Evolutionary conservation across 768 basidiomycete species (phyloP).

Genomic region (Psilocybe azurescens): DNA sequence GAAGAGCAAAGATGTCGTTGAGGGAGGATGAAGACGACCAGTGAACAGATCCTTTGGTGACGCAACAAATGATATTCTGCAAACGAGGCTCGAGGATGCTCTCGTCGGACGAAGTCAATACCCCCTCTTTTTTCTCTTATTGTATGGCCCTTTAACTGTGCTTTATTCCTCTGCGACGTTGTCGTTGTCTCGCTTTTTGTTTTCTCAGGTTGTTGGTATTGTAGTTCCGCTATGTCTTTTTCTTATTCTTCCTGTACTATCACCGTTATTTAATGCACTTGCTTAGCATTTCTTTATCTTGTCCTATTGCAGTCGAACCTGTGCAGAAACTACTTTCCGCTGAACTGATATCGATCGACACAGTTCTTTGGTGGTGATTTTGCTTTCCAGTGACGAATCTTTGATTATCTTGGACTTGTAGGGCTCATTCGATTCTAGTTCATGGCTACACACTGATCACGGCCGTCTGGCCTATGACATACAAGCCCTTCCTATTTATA

Average conservation of each 20-base stretch:
- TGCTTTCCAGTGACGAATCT: too few species aligned
- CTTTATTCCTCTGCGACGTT: background rate
- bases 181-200: background rate
- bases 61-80: background rate
- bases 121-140: background rate
- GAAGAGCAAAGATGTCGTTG: slow-evolving; percentile 55
- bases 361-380: too few species aligned
- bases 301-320: background rate
- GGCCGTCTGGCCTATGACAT: too few species aligned
- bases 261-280: background rate
- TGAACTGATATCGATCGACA: too few species aligned
- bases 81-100: background rate
- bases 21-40: slow-evolving; percentile 46
- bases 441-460: too few species aligned
- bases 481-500: background rate
- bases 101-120: background rate
- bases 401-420: too few species aligned
- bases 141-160: background rate
- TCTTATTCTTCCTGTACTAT: background rate
- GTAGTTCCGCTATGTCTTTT: background rate
- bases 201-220: background rate
- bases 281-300: background rate
- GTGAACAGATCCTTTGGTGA: background rate
- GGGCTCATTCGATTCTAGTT: too few species aligned
- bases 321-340: background rate